phyloP scores from a whole-genome alignment of 2,329 filamentous ascomycete species.

The Monosporascus ibericus region DNA sequence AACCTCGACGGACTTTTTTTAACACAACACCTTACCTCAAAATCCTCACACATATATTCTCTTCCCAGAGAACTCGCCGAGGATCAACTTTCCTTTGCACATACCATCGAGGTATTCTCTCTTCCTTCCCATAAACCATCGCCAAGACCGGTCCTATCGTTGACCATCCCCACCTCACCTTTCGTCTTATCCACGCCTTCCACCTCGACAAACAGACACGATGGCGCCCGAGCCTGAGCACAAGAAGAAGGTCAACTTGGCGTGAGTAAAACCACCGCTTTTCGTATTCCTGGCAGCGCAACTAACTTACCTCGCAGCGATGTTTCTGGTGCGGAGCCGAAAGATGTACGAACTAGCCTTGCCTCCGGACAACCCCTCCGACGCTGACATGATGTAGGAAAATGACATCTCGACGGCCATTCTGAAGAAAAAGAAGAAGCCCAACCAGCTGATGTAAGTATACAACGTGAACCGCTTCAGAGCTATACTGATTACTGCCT shows the following conservation, averaged over 20 bases:
- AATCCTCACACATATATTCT: not conserved
- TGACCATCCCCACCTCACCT: conserved; percentile 1
- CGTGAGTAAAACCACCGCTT: conserved; percentile 47
- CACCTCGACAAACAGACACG: conserved; percentile 32
- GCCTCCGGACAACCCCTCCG: conserved; percentile 9
- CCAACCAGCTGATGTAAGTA: conserved; percentile 86
- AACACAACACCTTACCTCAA: not conserved
- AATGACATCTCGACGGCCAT: conserved; percentile 94
- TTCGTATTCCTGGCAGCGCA: conserved; percentile 2
- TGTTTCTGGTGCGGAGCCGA: conserved; percentile 80
- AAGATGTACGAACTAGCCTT: conserved; percentile 56
- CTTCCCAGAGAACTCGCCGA: not conserved
- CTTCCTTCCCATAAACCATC: conserved; percentile 1
- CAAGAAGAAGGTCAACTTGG: conserved; percentile 79
- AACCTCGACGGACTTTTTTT: not conserved
- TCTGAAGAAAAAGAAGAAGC: conserved; percentile 99
- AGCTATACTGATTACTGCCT: not conserved
- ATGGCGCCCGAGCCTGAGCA: conserved; percentile 69
- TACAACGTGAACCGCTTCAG: not conserved
- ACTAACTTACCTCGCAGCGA: conserved; percentile 57
- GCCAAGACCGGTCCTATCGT: conserved; percentile 2
- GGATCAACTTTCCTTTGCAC: not conserved
- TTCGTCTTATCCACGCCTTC: conserved; percentile 6
- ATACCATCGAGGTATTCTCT: not conserved
- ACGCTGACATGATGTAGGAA: conserved; percentile 46